A percentile compares a stretch with the other conserved stretches of the same genome.
These are phyloP conservation scores for Symbiodinium pilosum DNA, from an alignment of 73 alveolate genomes.

Conservation along the genomic window DNA sequence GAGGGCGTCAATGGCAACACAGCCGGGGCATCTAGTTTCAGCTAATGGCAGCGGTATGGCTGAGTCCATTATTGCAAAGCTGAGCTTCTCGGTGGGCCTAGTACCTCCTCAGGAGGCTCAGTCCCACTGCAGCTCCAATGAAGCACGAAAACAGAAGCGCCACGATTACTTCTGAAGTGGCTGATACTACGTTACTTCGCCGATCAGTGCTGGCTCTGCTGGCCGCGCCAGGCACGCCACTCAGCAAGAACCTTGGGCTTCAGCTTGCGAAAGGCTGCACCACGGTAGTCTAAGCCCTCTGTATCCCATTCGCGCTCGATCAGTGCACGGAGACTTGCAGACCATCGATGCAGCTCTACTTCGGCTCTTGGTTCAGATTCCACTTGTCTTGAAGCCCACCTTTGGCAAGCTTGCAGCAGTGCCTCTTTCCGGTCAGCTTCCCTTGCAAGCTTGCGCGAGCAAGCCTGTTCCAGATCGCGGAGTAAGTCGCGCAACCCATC, in stretches of 20 bases:
- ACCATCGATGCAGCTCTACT: not conserved
- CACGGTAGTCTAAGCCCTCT: not conserved
- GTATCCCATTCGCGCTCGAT: not conserved
- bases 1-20: too few species aligned
- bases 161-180: too few species aligned
- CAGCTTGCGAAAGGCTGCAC: not conserved
- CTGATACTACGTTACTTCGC: too few species aligned
- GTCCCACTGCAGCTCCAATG: too few species aligned
- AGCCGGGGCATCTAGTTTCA: too few species aligned
- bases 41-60: too few species aligned
- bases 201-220: too few species aligned
- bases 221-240: not conserved
- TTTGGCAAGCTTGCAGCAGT: not conserved
- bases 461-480: not conserved
- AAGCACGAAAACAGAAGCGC: too few species aligned
- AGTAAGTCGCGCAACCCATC: not conserved
- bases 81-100: too few species aligned
- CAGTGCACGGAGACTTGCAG: not conserved
- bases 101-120: too few species aligned
- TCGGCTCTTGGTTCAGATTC: not conserved
- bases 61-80: too few species aligned
- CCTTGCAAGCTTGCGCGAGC: not conserved
- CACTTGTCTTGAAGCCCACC: not conserved
- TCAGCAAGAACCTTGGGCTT: not conserved
- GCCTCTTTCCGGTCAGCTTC: not conserved